Conservation (phyloP, 2,329 filamentous ascomycete genomes). For the Fusarium tupiense region DNA sequence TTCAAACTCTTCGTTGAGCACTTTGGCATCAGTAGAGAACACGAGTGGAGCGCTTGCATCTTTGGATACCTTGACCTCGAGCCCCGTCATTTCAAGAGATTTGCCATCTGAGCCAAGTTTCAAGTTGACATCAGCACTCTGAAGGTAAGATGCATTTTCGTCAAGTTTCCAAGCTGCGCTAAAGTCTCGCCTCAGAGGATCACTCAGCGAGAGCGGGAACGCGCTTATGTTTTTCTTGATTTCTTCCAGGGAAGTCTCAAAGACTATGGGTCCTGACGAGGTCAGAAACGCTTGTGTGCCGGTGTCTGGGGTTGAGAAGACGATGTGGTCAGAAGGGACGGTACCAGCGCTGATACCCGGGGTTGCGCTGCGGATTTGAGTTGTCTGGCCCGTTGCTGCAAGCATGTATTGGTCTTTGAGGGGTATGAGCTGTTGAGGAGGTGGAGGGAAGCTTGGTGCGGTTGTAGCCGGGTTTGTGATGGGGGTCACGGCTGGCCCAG, state of each 20-base stretch:
- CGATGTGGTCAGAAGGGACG: background rate
- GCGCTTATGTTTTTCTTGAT: background rate
- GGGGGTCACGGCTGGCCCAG: accelerated
- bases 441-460: accelerated
- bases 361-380: background rate
- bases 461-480: background rate
- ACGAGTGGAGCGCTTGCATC: background rate
- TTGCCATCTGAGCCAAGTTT: background rate
- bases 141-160: background rate
- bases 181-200: background rate
- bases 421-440: accelerated
- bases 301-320: background rate
- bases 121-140: background rate
- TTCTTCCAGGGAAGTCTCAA: background rate
- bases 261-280: background rate
- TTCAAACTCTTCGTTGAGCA: background rate
- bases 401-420: background rate
- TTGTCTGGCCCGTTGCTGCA: background rate
- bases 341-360: background rate
- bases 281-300: background rate
- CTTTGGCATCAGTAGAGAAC: background rate
- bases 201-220: accelerated
- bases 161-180: background rate
- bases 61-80: background rate
- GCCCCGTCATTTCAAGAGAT: accelerated